phyloP scores from a whole-genome alignment of 116 monocot genomes.

The Phalaenopsis hybrid region DNA sequence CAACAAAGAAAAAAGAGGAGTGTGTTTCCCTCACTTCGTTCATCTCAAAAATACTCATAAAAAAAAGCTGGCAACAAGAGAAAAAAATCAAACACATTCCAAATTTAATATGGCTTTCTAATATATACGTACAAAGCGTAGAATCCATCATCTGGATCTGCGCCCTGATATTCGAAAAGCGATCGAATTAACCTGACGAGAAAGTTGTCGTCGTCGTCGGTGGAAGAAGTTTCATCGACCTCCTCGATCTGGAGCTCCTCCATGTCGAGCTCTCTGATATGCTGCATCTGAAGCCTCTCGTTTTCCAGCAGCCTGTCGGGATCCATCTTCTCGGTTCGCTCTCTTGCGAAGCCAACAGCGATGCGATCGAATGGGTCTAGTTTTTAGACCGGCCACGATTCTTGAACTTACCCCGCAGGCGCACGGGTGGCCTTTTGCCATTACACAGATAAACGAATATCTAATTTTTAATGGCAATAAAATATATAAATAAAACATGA shows the following conservation, averaged over 20 bases:
- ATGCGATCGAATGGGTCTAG: too few relatives aligned
- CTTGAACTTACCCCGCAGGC: too few relatives aligned
- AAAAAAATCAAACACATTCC: neutral
- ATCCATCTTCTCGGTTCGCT: slow-evolving; percentile 12
- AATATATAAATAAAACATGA: too few relatives aligned
- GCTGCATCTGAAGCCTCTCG: slow-evolving; percentile 79
- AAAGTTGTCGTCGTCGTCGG: slow-evolving; percentile 25
- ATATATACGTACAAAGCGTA: neutral
- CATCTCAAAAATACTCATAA: neutral
- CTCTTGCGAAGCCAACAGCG: too few relatives aligned
- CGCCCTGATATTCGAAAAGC: neutral
- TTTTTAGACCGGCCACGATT: too few relatives aligned
- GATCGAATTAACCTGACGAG: slow-evolving; percentile 19
- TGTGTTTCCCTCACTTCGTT: too few relatives aligned
- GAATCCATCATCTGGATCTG: neutral
- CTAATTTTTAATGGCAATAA: too few relatives aligned
- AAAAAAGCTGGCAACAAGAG: neutral
- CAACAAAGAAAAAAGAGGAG: neutral
- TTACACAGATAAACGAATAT: too few relatives aligned
- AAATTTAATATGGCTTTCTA: neutral
- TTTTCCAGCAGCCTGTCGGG: slow-evolving; percentile 36
- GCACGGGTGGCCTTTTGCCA: too few relatives aligned
- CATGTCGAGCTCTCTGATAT: slow-evolving; percentile 78
- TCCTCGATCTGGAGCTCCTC: slow-evolving; percentile 93
- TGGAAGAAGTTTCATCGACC: slow-evolving; percentile 29